These are phyloP conservation scores for Juglanconis oblonga DNA, from an alignment of 2,329 filamentous ascomycete species.

Conservation along the genomic window DNA sequence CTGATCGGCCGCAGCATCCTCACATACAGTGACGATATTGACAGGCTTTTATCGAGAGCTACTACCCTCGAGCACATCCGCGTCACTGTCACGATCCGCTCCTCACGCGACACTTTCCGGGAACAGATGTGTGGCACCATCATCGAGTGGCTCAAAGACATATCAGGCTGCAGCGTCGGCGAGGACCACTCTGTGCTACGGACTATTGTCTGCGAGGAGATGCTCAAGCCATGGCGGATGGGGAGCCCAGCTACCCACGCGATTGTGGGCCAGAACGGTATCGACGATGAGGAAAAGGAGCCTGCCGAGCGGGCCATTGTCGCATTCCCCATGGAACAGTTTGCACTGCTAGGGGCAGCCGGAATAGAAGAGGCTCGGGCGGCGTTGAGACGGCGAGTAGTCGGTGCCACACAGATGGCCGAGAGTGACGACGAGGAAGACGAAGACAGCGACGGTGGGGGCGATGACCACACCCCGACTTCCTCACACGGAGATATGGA, in stretches of 20 bases:
- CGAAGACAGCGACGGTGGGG: slow-evolving; percentile 46
- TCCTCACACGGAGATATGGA: slow-evolving; percentile 29
- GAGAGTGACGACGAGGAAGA: slow-evolving; percentile 42
- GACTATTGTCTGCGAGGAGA: slow-evolving; percentile 82
- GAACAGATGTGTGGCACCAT: slow-evolving; percentile 99
- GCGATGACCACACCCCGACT: slow-evolving; percentile 33
- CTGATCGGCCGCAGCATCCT: slow-evolving; percentile 83
- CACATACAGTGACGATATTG: slow-evolving; percentile 70
- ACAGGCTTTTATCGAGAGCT: slow-evolving; percentile 72
- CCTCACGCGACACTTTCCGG: slow-evolving; percentile 89
- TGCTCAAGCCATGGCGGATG: slow-evolving; percentile 81
- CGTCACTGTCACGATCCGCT: slow-evolving; percentile 91
- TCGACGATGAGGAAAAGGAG: slow-evolving; percentile 75
- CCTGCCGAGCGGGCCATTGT: slow-evolving; percentile 33
- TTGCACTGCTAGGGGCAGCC: slow-evolving; percentile 27
- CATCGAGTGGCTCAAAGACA: slow-evolving; percentile 92
- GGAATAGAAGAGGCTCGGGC: slow-evolving; percentile 26
- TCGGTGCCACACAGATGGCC: slow-evolving; percentile 16
- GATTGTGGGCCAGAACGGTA: slow-evolving; percentile 71
- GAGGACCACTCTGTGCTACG: slow-evolving; percentile 76
- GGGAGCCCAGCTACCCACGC: slow-evolving; percentile 82
- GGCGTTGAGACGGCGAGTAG: slow-evolving; percentile 14
- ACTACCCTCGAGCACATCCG: slow-evolving; percentile 92
- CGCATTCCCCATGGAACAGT: slow-evolving; percentile 35
- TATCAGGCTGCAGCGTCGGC: slow-evolving; percentile 83